Evolutionary conservation across 1,284 basidiomycete species (phyloP).

Genomic region (Ceratobasidium sp.): DNA sequence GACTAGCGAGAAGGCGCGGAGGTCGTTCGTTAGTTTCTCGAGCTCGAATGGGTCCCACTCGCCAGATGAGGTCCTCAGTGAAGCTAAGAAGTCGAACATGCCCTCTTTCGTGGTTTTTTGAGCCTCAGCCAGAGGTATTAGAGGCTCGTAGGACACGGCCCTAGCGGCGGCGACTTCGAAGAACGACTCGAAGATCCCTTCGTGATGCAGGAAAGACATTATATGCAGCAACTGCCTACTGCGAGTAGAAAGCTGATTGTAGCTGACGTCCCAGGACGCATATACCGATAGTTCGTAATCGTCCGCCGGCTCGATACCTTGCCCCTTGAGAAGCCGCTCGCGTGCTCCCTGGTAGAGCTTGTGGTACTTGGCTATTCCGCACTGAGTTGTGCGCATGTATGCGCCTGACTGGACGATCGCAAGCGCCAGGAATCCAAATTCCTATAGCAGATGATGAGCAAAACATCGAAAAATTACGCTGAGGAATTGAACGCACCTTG

Average conservation of each 20-base stretch:
- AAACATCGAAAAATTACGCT: neutral
- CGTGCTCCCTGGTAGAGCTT: neutral
- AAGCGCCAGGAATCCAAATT: slow-evolving; percentile 4
- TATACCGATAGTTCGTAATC: slow-evolving; percentile 1
- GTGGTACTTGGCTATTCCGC: neutral
- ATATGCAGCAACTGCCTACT: slow-evolving; percentile 4
- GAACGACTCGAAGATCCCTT: slow-evolving; percentile 9
- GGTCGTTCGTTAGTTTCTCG: neutral
- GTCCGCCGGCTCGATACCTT: neutral
- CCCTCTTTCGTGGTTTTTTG: neutral
- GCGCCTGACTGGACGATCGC: slow-evolving; percentile 24
- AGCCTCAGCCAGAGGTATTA: neutral
- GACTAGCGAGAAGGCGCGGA: neutral
- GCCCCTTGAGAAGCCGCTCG: neutral
- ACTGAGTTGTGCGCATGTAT: slow-evolving; percentile 18
- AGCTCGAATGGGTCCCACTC: neutral
- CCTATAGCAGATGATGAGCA: neutral
- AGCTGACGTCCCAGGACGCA: slow-evolving; percentile 10
- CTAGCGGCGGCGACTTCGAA: neutral
- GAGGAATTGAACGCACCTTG: neutral
- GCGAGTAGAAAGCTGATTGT: neutral
- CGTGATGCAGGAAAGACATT: slow-evolving; percentile 29
- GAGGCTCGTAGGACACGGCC: too few species aligned
- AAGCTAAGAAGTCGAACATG: neutral
- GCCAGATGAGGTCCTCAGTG: neutral